Evolutionary conservation across 768 basidiomycete genomes (phyloP).

Genomic region (Amanita exitialis): DNA sequence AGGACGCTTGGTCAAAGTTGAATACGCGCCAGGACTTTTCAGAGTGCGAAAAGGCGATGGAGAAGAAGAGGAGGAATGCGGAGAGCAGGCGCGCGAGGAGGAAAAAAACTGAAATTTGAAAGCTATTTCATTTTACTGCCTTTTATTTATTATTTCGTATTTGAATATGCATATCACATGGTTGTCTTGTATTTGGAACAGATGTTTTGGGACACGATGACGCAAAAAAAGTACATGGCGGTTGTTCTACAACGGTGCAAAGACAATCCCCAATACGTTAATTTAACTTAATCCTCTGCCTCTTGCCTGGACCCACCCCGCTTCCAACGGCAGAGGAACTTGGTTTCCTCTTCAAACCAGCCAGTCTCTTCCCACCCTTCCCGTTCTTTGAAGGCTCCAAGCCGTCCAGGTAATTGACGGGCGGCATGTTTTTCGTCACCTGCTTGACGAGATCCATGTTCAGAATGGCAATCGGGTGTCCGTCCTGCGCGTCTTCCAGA

Average conservation of each 20-base stretch:
- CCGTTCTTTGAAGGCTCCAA: conserved; percentile 12
- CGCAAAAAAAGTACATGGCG: too few species aligned
- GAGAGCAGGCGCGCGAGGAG: too few species aligned
- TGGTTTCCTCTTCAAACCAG: conserved; percentile 9
- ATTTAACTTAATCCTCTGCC: neutral
- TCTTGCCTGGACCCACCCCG: neutral
- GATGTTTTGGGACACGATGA: too few species aligned
- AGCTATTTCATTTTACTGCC: too few species aligned
- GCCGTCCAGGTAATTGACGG: conserved; percentile 23
- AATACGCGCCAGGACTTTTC: neutral
- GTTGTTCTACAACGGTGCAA: neutral
- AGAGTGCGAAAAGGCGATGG: neutral
- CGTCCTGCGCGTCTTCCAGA: conserved; percentile 26
- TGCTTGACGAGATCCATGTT: conserved; percentile 30
- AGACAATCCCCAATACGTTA: neutral
- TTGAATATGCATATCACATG: neutral
- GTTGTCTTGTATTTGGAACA: neutral
- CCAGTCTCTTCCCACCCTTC: neutral
- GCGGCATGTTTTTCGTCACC: conserved; percentile 25
- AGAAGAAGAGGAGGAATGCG: neutral
- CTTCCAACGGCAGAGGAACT: neutral
- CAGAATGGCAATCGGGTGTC: conserved; percentile 31
- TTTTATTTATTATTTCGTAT: neutral
- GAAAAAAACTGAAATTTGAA: too few species aligned
- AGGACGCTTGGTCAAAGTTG: neutral